These are phyloP conservation scores for Dendrothele bispora DNA, from an alignment of 768 basidiomycete species.

Conservation along the genomic window DNA sequence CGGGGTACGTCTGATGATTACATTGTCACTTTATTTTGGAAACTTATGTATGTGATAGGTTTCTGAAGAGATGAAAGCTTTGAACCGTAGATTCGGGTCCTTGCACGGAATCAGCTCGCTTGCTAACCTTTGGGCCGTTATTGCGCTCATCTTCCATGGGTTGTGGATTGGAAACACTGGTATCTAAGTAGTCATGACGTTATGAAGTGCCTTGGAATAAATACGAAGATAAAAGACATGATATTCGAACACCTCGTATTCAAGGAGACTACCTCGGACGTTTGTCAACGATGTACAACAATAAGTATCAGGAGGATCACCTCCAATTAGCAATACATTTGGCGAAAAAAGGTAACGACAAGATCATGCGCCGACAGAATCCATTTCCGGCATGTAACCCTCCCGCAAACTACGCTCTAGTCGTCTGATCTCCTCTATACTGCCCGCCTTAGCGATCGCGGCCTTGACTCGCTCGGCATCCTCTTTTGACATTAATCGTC, in stretches of 20 bases:
- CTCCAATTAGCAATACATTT: too few relatives aligned
- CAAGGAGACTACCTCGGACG: too few relatives aligned
- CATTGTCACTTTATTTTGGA: background rate
- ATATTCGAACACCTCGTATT: too few relatives aligned
- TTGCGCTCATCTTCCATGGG: slow-evolving; percentile 67
- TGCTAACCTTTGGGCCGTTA: slow-evolving; percentile 59
- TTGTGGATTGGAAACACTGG: slow-evolving; percentile 66
- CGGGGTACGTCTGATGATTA: slow-evolving; percentile 49
- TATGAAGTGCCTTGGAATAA: too few relatives aligned
- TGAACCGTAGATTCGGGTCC: slow-evolving; percentile 65
- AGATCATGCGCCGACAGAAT: slow-evolving; percentile 72
- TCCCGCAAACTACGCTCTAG: slow-evolving; percentile 82
- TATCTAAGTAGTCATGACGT: slow-evolving; percentile 40
- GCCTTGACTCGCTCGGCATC: slow-evolving; percentile 85
- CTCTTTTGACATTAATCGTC: slow-evolving; percentile 87
- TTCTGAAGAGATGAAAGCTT: slow-evolving; percentile 64
- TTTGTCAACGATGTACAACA: too few relatives aligned
- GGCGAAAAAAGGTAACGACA: slow-evolving; percentile 22
- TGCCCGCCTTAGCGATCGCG: slow-evolving; percentile 88
- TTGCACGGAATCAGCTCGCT: slow-evolving; percentile 72
- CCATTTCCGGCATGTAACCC: slow-evolving; percentile 79
- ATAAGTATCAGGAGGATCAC: too few relatives aligned
- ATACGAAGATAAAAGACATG: too few relatives aligned
- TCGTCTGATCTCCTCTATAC: slow-evolving; percentile 84
- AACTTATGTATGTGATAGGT: slow-evolving; percentile 38